Percentiles rank a stretch among this genome's conserved stretches.
These are phyloP conservation scores for Aspergillus incahuasiensis DNA, from an alignment of 495 filamentous ascomycete species.

Conservation along the genomic window DNA sequence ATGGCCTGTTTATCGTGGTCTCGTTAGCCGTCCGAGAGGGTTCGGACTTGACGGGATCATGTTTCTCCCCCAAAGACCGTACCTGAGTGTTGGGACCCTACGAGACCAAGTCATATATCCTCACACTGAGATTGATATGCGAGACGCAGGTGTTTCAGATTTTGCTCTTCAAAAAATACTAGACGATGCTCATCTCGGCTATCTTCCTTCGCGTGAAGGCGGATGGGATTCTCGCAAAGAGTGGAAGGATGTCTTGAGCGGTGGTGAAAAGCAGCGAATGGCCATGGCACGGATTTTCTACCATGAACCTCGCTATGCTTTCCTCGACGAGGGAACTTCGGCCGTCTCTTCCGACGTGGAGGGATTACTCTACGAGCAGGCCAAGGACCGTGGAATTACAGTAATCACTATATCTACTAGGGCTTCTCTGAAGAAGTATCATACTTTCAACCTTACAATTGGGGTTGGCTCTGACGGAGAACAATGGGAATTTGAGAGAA, in stretches of 20 bases:
- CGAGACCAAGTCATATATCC: slow-evolving; percentile 98
- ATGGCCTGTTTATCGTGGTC: slow-evolving; percentile 92
- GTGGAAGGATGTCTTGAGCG: slow-evolving; percentile 96
- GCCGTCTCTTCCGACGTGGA: slow-evolving; percentile 94
- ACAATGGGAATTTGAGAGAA: slow-evolving; percentile 85
- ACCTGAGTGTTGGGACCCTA: slow-evolving; percentile 90
- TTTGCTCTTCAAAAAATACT: slow-evolving; percentile 68
- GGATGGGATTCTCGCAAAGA: slow-evolving; percentile 96
- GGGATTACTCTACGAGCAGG: slow-evolving; percentile 84
- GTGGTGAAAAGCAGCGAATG: slow-evolving; percentile 97
- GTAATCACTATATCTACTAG: slow-evolving; percentile 92
- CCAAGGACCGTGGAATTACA: slow-evolving; percentile 89
- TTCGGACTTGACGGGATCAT: slow-evolving; percentile 89
- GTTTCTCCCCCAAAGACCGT: slow-evolving; percentile 94
- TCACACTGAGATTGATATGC: slow-evolving; percentile 92
- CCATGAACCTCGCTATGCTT: slow-evolving; percentile 89
- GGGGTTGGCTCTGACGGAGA: slow-evolving; percentile 60
- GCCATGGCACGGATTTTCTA: slow-evolving; percentile 86
- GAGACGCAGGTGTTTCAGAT: slow-evolving; percentile 69
- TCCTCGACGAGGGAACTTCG: slow-evolving; percentile 92
- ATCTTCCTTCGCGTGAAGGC: slow-evolving; percentile 85
- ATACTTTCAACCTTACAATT: slow-evolving; percentile 81
- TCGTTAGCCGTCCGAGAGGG: slow-evolving; percentile 78
- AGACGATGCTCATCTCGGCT: slow-evolving; percentile 78
- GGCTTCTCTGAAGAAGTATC: slow-evolving; percentile 89